Evolutionary conservation across 768 basidiomycete genomes (phyloP).

Genomic region (Scleroderma citrinum): DNA sequence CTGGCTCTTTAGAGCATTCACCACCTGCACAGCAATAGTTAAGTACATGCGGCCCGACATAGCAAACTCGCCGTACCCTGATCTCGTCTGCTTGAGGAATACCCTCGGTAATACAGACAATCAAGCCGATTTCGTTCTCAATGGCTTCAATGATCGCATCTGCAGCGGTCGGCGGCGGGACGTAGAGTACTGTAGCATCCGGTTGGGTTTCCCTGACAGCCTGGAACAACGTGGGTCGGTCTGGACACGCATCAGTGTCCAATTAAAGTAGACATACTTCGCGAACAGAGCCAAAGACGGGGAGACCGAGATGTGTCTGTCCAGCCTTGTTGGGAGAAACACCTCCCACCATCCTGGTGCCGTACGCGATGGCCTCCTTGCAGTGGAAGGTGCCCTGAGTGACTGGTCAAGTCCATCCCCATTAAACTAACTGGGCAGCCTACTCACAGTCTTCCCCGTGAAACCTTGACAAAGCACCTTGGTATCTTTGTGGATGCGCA

Average conservation of each 20-base stretch:
- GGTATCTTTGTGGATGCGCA: conserved; percentile 91
- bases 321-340: conserved; percentile 97
- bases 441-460: conserved; percentile 88
- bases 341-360: conserved; percentile 97
- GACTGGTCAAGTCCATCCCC: background rate
- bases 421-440: background rate
- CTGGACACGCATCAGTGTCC: background rate
- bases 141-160: conserved; percentile 99
- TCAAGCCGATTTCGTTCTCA: conserved; percentile 94
- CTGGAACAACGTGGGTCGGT: conserved; percentile 34
- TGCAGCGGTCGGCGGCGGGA: conserved; percentile 93
- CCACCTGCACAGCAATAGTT: conserved; percentile 47
- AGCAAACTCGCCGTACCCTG: conserved; percentile 41
- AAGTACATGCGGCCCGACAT: conserved; percentile 1
- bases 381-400: conserved; percentile 94
- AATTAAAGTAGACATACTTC: conserved; percentile 49
- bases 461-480: conserved; percentile 90
- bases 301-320: conserved; percentile 89
- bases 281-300: conserved; percentile 86
- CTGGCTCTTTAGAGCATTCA: conserved; percentile 91
- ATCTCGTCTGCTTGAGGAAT: conserved; percentile 98
- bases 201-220: conserved; percentile 83
- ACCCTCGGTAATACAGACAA: conserved; percentile 98
- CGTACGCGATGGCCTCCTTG: conserved; percentile 87
- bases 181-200: conserved; percentile 95